Evolutionary conservation across 2,329 filamentous ascomycete species (phyloP), one percentile per base, ranked within the genome.

Genomic region (Curvularia sp.): DNA sequence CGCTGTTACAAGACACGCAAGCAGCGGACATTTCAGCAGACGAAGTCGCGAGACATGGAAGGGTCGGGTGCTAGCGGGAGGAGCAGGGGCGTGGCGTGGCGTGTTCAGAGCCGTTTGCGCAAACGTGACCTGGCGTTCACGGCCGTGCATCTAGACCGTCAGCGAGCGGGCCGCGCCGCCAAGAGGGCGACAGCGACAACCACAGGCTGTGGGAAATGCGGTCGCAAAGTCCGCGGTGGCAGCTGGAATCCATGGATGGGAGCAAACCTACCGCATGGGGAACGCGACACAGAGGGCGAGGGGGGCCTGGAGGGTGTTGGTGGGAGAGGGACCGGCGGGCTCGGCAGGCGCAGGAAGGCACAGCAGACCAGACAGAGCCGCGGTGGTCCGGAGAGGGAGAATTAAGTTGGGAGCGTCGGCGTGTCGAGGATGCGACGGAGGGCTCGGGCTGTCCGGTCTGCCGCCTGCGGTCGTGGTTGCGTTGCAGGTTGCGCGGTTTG

Each of bases 161-260:
- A 55, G 30, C 35, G 42, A 47, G 49, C 58, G 58, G 55, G 58
- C 52, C 58, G 58, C 51, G 50, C 58, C 58, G 58, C 53, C 46
- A 20, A 47, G 49, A 41, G 28, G 44, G 31, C 24, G 51, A 55
- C 57, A 18, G 44, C 43, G 7, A 24, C 39, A 46, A 47, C 31
- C 44, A 58, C 46, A 58, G 55, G 49, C 58, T 51, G 42, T 41
- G 55, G 46, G 48, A 15, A 49, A 35, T 44, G 58, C 50, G 51
- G 55, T 57, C 24, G 48, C 51, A 50, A 55, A 26, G 47, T 55
- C 47, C 51, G 50, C 51, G 48, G 47, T 55, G 31, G 12, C 31
- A 39, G 39, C 47, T 52, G 41, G n/a, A 42, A 55, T 55, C 51
- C 26, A 55, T 26, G 38, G 58, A 35, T 39, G 18, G 26, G 31